Conservation (phyloP, 805 yeast genomes). For the Kuraishia ogatae region DNA sequence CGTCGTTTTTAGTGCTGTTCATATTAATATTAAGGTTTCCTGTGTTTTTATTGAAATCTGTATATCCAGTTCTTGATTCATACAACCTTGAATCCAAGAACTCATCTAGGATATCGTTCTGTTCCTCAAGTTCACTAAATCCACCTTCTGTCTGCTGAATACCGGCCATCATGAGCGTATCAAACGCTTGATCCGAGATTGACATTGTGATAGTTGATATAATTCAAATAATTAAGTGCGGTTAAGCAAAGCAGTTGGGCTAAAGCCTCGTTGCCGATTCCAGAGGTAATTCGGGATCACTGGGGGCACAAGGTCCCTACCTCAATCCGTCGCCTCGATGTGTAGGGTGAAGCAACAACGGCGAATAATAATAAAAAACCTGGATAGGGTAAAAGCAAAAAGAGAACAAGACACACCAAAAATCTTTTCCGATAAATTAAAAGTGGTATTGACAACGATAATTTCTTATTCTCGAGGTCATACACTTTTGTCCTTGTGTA, state of each 20-base stretch:
- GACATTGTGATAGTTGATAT: not conserved
- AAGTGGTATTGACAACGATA: too few species aligned
- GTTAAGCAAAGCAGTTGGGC: too few species aligned
- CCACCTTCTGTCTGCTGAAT: not conserved
- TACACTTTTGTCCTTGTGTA: not conserved
- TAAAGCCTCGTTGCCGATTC: too few species aligned
- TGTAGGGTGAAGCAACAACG: not conserved
- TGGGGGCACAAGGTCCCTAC: not conserved
- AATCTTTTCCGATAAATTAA: too few species aligned
- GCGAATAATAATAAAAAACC: not conserved
- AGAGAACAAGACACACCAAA: too few species aligned
- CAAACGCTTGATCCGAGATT: not conserved
- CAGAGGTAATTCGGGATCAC: not conserved
- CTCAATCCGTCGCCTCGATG: not conserved
- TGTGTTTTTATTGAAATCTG: constrained; percentile 1
- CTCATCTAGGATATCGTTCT: constrained; percentile 48
- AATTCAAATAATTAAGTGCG: too few species aligned
- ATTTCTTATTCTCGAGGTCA: too few species aligned
- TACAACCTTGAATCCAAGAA: constrained; percentile 45
- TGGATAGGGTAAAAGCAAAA: too few species aligned
- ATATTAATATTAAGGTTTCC: not conserved
- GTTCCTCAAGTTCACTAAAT: constrained; percentile 14
- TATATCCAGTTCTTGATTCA: constrained; percentile 15
- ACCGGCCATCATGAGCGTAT: not conserved
- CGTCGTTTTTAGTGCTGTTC: not conserved